Base-by-base conservation (phyloP, 768 basidiomycete species). In the Lyophyllum shimeji region DNA sequence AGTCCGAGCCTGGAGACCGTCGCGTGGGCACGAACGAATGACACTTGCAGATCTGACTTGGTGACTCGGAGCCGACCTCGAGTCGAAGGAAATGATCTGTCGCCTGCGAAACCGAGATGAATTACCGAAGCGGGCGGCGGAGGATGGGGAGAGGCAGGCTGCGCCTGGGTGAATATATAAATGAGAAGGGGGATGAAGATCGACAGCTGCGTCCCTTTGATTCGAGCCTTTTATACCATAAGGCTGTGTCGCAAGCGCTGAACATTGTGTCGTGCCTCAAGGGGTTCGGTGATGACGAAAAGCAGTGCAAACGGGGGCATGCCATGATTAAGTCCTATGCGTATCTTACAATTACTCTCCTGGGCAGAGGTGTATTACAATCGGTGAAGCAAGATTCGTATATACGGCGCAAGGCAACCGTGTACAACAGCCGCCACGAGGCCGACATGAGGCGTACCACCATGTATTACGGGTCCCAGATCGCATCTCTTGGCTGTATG, bases 381-480 rank as follows among this genome's bases (percentile, higher is more conserved):
- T 37, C 7, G 34, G 34, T 13, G 15, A 27, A 46, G 21, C 12
- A 27, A 25, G 9, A 25, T 46, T 7, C 34, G 11, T 8, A 13
- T 5, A 7, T 25, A 20, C 1, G 6, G 8, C 8, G 45, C 11
- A 46, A 46, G 29, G 29, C 9, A 29, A 9, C 9, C 13, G 45
- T 23, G 4, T 37, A 37, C 15, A 12, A 12, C 31, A 12, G 31
- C 12, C 31, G 31, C 31, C 34, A 37, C 34, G 34, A 37, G 34
- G 34, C 8, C 15, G 34, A 11, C 29, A 29, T 37, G 34, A 13
- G 34, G 15, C 11, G 8, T 37, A 39, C 20, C 7, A 17, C 55
- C 44, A 61, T 46, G 57, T 57, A 47, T 58, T 46, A 61, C 42
- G 60, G 60, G 44, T 58, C 57, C 60, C 60, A 61, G 34, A 44